Evolutionary conservation across 306 rosid genomes (phyloP).

Genomic region (Oemleria cerasiformis): DNA sequence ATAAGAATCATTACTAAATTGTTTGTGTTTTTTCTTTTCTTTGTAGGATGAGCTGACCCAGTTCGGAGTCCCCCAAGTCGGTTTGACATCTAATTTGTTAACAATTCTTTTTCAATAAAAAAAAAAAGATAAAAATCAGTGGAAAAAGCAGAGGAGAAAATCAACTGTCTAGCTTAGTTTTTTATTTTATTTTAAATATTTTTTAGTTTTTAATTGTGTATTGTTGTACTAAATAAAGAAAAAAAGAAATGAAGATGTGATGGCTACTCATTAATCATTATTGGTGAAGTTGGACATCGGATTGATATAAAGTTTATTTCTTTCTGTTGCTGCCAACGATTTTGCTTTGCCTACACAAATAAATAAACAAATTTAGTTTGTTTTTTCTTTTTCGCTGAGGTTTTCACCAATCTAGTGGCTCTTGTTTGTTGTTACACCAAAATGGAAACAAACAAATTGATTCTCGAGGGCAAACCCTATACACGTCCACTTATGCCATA

Average conservation of each 20-base stretch:
- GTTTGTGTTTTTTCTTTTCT: conserved; percentile 1
- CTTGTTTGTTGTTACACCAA: not conserved
- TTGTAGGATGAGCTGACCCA: conserved; percentile 35
- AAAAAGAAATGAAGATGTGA: conserved; percentile 42
- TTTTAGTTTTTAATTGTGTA: conserved; percentile 10
- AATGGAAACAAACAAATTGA: not conserved
- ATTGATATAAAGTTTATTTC: conserved; percentile 38
- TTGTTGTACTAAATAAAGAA: conserved; percentile 28
- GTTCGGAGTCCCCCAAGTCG: conserved; percentile 17
- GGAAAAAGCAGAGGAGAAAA: conserved; percentile 11
- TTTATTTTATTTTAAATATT: too few species aligned
- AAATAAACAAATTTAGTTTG: not conserved
- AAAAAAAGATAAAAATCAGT: conserved; percentile 11
- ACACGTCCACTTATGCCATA: not conserved
- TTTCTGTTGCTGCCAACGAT: conserved; percentile 41
- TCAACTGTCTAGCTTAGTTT: not conserved
- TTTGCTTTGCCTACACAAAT: conserved; percentile 36
- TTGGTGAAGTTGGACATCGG: conserved; percentile 34
- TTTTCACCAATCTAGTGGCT: not conserved
- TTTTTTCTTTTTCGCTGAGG: not conserved
- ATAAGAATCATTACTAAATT: conserved; percentile 10
- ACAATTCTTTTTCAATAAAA: conserved; percentile 11
- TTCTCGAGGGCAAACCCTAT: not conserved
- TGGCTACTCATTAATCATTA: conserved; percentile 40
- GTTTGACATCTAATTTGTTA: conserved; percentile 14